Conservation (phyloP, 2,329 filamentous ascomycete species). For the Alternaria ethzedia region DNA sequence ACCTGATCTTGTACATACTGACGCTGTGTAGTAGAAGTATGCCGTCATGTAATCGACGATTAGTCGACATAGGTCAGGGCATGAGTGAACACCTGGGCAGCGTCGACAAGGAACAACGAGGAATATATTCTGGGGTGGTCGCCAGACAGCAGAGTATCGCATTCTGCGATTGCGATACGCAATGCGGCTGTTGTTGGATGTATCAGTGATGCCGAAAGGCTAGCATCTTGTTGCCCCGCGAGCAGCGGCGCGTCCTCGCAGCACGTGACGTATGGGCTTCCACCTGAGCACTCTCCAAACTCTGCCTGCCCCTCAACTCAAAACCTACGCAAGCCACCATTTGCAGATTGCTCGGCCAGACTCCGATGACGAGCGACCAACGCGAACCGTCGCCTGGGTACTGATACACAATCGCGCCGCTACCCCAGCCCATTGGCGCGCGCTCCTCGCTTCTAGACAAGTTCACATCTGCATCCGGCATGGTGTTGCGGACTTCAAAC, state of each 20-base stretch:
- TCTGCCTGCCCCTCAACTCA: neutral
- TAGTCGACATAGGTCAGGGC: neutral
- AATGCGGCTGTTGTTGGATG: neutral
- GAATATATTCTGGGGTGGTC: neutral
- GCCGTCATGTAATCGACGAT: neutral
- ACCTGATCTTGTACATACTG: too few species aligned
- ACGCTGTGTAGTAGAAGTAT: too few species aligned
- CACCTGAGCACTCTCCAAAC: neutral
- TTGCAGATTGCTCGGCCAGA: neutral
- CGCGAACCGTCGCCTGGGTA: neutral
- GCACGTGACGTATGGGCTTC: neutral
- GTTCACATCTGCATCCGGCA: neutral
- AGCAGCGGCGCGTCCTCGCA: neutral
- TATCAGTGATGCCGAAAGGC: neutral
- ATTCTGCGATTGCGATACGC: neutral
- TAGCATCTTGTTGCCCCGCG: neutral
- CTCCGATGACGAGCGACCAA: neutral
- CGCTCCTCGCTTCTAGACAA: neutral
- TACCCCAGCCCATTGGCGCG: neutral
- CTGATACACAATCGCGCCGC: neutral
- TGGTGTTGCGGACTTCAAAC: constrained; percentile 7
- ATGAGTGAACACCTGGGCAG: neutral
- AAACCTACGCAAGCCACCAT: neutral
- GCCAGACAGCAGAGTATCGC: neutral
- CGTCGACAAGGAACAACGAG: neutral